Percentiles rank a stretch among this genome's conserved stretches.
These are phyloP conservation scores for Zymoseptoria pseudotritici DNA, from an alignment of 2,329 filamentous ascomycete genomes.

Conservation along the genomic window DNA sequence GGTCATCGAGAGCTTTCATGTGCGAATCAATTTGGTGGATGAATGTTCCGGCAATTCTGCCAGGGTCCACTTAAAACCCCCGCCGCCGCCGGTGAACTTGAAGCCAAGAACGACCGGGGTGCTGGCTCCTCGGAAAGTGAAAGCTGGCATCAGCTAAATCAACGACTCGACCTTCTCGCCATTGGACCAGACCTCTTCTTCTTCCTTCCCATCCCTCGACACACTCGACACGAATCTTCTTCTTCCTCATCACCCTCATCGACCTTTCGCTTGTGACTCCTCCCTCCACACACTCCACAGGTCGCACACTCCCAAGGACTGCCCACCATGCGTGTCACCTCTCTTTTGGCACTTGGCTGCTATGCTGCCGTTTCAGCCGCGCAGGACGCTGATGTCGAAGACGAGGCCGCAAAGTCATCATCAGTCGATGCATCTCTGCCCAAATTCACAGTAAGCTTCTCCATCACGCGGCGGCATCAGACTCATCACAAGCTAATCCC, in stretches of 20 bases:
- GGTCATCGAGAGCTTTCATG: background rate
- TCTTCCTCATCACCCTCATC: background rate
- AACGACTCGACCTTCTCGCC: background rate
- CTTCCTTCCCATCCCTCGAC: background rate
- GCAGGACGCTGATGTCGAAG: constrained; percentile 34
- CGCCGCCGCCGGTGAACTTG: no score
- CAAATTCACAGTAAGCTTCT: constrained; percentile 15
- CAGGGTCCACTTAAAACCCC: background rate
- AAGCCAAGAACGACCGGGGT: background rate
- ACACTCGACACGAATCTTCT: background rate
- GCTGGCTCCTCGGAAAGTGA: background rate
- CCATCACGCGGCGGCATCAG: background rate
- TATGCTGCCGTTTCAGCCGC: constrained; percentile 65
- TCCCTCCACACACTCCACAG: background rate
- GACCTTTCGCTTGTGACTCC: background rate
- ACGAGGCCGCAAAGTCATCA: constrained; percentile 7
- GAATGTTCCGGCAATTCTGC: constrained; percentile 6
- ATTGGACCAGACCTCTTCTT: background rate
- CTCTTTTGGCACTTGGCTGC: constrained; percentile 63
- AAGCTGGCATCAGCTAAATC: background rate
- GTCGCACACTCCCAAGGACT: background rate
- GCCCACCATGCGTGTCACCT: constrained; percentile 72
- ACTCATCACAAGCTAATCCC: background rate
- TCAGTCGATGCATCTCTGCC: constrained; percentile 15
- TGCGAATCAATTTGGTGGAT: background rate